Conservation (phyloP, 2,329 filamentous ascomycete species). For the Atkinsonella texensis region DNA sequence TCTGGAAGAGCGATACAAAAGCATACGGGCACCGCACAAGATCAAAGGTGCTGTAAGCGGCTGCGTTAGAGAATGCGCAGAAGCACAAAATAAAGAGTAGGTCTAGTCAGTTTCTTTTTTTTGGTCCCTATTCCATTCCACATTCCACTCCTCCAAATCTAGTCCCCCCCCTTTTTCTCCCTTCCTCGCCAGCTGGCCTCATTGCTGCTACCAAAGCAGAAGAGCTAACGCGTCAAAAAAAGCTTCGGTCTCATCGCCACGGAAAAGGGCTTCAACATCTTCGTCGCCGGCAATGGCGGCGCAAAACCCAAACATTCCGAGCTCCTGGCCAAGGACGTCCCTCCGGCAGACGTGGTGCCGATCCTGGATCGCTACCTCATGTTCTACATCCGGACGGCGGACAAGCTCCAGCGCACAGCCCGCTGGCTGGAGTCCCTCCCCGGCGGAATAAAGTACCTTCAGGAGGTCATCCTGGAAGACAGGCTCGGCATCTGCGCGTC, state of each 20-base stretch:
- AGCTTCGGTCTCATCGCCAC: slow-evolving; percentile 85
- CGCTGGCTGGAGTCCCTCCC: slow-evolving; percentile 78
- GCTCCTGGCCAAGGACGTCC: slow-evolving; percentile 74
- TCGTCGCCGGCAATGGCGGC: slow-evolving; percentile 80
- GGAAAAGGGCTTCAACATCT: slow-evolving; percentile 89
- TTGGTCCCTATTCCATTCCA: no score
- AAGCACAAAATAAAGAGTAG: slow-evolving; percentile 84
- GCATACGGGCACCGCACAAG: slow-evolving; percentile 79
- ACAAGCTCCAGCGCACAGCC: slow-evolving; percentile 80
- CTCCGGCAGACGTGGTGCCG: slow-evolving; percentile 68
- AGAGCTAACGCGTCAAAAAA: not conserved
- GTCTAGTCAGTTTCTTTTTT: slow-evolving; percentile 13
- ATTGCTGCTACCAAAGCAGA: not conserved
- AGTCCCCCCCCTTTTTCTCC: not conserved
- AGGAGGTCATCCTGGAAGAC: slow-evolving; percentile 73
- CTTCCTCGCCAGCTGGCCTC: not conserved
- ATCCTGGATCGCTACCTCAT: slow-evolving; percentile 83
- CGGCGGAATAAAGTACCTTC: slow-evolving; percentile 72
- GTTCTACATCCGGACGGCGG: slow-evolving; percentile 88
- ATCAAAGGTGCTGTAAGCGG: slow-evolving; percentile 84
- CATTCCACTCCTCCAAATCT: not conserved
- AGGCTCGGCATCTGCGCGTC: slow-evolving; percentile 75
- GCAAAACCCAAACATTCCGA: slow-evolving; percentile 75
- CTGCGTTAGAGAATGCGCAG: slow-evolving; percentile 85
- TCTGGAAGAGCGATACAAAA: slow-evolving; percentile 84